Conservation (phyloP, 139 green algal species). For the Coelastrella sp. region DNA sequence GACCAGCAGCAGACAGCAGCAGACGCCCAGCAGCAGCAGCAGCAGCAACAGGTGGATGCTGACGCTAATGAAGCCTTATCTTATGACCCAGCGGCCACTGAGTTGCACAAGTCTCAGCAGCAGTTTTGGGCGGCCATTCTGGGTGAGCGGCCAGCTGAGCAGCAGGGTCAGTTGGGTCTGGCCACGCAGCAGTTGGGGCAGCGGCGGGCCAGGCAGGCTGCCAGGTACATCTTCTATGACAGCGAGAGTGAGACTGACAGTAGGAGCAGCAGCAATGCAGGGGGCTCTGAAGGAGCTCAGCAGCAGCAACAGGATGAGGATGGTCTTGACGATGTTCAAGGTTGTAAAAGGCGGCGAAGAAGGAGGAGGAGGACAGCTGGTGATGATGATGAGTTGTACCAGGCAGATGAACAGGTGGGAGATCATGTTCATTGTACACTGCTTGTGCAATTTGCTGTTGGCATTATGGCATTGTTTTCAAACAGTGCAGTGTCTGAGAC, state of each 20-base stretch:
- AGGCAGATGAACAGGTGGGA: conserved; percentile 25
- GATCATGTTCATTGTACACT: too few species aligned
- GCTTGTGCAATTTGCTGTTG: too few species aligned
- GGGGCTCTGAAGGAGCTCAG: neutral
- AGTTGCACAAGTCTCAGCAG: conserved; percentile 26
- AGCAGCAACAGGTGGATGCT: neutral
- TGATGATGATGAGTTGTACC: conserved; percentile 31
- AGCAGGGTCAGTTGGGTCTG: neutral
- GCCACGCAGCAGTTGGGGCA: conserved; percentile 1
- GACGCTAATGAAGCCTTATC: neutral
- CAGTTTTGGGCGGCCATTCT: conserved; percentile 25
- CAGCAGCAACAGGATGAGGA: neutral
- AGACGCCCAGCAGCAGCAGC: conserved; percentile 24
- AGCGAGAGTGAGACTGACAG: neutral
- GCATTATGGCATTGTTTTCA: neutral
- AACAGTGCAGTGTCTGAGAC: neutral
- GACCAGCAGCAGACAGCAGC: neutral
- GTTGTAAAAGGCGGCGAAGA: neutral
- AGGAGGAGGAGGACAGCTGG: neutral
- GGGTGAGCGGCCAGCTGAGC: neutral
- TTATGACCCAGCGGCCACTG: conserved; percentile 24
- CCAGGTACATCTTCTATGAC: conserved; percentile 33
- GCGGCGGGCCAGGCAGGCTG: neutral
- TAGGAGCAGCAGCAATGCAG: neutral
- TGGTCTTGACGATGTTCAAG: too few species aligned